phyloP scores from a whole-genome alignment of 768 basidiomycete genomes.

The Suillus spraguei region DNA sequence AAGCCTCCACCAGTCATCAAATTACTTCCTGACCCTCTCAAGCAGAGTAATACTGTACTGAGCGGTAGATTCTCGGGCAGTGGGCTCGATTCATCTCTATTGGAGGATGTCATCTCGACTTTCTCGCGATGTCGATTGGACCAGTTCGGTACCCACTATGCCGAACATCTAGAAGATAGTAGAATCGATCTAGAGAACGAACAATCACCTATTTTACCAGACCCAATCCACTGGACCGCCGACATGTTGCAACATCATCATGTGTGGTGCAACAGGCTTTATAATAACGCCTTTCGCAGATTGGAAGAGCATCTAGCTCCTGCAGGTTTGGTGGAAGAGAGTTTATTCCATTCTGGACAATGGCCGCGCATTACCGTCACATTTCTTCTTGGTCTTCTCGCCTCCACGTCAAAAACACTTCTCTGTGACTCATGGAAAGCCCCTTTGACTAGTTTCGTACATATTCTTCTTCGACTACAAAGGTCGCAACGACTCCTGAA shows the following conservation, averaged over 20 bases:
- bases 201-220: neutral
- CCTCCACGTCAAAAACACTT: conserved; percentile 18
- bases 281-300: neutral
- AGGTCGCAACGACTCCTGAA: conserved; percentile 36
- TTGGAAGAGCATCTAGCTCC: conserved; percentile 20
- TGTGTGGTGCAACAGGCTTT: conserved; percentile 3
- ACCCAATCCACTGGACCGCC: neutral
- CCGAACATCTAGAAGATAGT: conserved; percentile 16
- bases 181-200: conserved; percentile 16
- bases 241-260: conserved; percentile 10
- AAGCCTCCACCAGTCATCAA: conserved; percentile 1
- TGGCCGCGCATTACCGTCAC: conserved; percentile 39
- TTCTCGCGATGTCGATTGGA: neutral
- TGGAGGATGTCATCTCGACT: conserved; percentile 1
- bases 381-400: conserved; percentile 31
- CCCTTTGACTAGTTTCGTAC: conserved; percentile 30
- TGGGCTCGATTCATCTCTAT: neutral
- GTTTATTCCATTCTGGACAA: conserved; percentile 22
- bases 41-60: neutral
- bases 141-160: conserved; percentile 16
- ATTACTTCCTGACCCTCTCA: neutral
- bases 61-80: neutral
- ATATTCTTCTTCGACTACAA: conserved; percentile 34
- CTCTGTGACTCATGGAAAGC: conserved; percentile 30
- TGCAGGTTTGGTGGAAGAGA: conserved; percentile 12